These are phyloP conservation scores for Podaxis mareebaensis DNA, from an alignment of 768 basidiomycete species.

Conservation along the genomic window DNA sequence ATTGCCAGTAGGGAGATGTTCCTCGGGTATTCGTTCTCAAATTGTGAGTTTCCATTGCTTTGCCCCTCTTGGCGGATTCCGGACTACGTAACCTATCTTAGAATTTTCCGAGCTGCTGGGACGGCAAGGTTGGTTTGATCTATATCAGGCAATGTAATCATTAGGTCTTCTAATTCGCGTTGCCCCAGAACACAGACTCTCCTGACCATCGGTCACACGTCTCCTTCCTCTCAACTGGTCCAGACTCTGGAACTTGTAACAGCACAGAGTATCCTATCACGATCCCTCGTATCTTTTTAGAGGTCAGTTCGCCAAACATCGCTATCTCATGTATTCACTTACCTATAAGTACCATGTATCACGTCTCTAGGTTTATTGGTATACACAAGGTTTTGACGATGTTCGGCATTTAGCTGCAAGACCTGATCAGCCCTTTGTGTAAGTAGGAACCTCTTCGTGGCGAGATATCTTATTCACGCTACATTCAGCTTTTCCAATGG, in stretches of 20 bases:
- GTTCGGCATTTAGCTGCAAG: constrained; percentile 38
- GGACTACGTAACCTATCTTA: neutral
- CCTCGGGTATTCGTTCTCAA: constrained; percentile 37
- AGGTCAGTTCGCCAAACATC: constrained; percentile 23
- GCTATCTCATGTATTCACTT: neutral
- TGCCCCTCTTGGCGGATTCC: neutral
- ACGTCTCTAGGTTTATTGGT: constrained; percentile 41
- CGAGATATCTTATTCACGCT: neutral
- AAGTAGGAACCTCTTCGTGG: constrained; percentile 17
- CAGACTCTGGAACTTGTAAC: constrained; percentile 40
- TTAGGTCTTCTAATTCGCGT: neutral
- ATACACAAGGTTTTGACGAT: constrained; percentile 32
- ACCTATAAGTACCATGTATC: neutral
- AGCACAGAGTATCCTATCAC: constrained; percentile 37
- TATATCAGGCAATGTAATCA: neutral
- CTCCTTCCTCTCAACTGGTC: constrained; percentile 38
- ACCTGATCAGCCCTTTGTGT: constrained; percentile 48
- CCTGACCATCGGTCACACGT: constrained; percentile 41
- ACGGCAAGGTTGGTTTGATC: constrained; percentile 27
- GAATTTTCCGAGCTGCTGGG: constrained; percentile 38
- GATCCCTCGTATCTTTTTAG: constrained; percentile 44
- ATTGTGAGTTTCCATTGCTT: constrained; percentile 26
- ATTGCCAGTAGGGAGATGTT: constrained; percentile 31
- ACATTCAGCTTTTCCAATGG: constrained; percentile 43
- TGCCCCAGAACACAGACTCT: constrained; percentile 37